Conservation (phyloP, 306 rosid genomes). For the Notholithocarpus densiflorus region DNA sequence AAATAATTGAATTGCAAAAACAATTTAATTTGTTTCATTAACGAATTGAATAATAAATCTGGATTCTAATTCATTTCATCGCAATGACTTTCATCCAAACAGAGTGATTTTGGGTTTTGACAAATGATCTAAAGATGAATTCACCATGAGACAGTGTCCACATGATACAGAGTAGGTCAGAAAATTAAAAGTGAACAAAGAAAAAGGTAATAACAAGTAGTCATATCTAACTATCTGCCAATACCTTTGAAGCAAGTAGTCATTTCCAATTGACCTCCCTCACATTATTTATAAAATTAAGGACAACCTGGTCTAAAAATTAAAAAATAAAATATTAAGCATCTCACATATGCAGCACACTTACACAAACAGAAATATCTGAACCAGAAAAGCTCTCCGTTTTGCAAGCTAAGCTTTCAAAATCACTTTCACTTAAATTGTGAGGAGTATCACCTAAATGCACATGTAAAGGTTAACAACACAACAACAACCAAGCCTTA, state of each 20-base stretch:
- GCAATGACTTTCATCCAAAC: background rate
- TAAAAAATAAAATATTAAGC: background rate
- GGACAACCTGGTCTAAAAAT: constrained; percentile 5
- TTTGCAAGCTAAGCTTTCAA: constrained; percentile 70
- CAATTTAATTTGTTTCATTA: no score
- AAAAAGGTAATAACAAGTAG: background rate
- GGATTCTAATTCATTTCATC: background rate
- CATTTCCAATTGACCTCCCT: background rate
- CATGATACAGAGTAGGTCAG: background rate
- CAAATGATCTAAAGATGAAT: background rate
- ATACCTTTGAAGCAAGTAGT: constrained; percentile 80
- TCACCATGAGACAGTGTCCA: background rate
- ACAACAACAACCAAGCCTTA: constrained; percentile 2
- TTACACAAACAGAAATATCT: constrained; percentile 94
- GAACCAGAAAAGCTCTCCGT: constrained; percentile 96
- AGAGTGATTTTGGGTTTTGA: background rate
- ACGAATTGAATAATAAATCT: background rate
- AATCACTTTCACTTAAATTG: constrained; percentile 79
- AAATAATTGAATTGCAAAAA: background rate
- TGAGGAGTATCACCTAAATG: constrained; percentile 99
- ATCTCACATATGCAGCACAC: constrained; percentile 28
- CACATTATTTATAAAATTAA: background rate
- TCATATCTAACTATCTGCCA: constrained; percentile 18
- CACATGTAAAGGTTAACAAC: constrained; percentile 54
- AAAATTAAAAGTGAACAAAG: background rate